phyloP scores from a whole-genome alignment of 164 flowering plant genomes.

The Kingdonia uniflora region DNA sequence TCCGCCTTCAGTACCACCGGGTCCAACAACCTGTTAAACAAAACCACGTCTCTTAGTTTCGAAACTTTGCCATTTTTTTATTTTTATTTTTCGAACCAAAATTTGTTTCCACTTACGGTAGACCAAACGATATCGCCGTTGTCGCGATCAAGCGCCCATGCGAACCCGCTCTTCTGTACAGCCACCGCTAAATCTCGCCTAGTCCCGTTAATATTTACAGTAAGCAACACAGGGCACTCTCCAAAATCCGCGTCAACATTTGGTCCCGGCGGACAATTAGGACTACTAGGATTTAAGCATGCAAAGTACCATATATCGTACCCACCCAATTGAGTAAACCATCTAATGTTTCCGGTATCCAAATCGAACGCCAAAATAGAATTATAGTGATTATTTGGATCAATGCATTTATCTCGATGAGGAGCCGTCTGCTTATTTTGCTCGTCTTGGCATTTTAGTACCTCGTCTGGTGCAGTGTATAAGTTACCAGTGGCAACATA shows the following conservation, averaged over 20 bases:
- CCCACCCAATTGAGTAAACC: constrained; percentile 35
- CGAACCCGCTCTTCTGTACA: constrained; percentile 50
- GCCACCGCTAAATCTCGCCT: constrained; percentile 36
- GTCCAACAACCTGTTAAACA: constrained; percentile 30
- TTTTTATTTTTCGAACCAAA: too few species aligned
- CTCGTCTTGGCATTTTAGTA: constrained; percentile 28
- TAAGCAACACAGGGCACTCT: constrained; percentile 42
- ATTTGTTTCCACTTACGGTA: constrained; percentile 20
- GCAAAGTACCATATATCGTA: constrained; percentile 33
- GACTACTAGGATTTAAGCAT: constrained; percentile 24
- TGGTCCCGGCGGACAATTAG: constrained; percentile 41
- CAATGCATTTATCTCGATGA: constrained; percentile 30
- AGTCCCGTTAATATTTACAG: constrained; percentile 11
- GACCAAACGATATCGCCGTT: constrained; percentile 43
- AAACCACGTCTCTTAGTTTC: too few species aligned
- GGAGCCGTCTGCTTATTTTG: constrained; percentile 31
- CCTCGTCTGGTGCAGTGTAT: constrained; percentile 34
- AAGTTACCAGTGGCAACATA: constrained; percentile 39
- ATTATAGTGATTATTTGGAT: constrained; percentile 22
- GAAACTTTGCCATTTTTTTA: too few species aligned
- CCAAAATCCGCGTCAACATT: constrained; percentile 49
- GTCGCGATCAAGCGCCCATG: constrained; percentile 47
- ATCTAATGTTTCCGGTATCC: constrained; percentile 24
- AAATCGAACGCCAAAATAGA: constrained; percentile 35
- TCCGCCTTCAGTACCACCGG: constrained; percentile 36